Conservation (phyloP, 495 filamentous ascomycete species). For the Margaritispora aquatica region DNA sequence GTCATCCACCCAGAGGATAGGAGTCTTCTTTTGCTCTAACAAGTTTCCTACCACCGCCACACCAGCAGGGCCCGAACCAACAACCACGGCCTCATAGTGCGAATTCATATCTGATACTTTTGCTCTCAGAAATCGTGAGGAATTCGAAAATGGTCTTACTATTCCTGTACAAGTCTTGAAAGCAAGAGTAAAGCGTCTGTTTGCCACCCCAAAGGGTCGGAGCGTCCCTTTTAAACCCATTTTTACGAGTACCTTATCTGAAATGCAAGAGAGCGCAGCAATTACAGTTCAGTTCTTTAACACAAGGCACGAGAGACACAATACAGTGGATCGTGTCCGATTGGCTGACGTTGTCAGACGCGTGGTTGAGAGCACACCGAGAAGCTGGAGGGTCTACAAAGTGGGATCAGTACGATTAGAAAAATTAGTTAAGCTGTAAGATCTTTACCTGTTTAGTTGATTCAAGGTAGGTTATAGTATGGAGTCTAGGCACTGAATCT, state of each 20-base stretch:
- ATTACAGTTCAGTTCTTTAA: neutral
- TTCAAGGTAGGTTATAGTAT: too few species aligned
- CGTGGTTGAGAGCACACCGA: neutral
- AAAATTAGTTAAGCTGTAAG: too few species aligned
- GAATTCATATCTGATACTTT: neutral
- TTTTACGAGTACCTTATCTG: too few species aligned
- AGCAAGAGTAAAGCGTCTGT: neutral
- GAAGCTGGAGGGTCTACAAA: neutral
- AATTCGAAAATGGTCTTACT: neutral
- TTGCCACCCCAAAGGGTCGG: neutral
- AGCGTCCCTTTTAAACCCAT: conserved; percentile 2
- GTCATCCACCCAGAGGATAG: conserved; percentile 50
- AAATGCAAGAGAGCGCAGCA: neutral
- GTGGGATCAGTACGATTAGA: neutral
- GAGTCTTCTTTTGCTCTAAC: conserved; percentile 41
- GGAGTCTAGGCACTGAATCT: too few species aligned
- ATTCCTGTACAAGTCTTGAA: conserved; percentile 2
- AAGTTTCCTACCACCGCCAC: conserved; percentile 51
- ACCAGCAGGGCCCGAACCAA: conserved; percentile 51
- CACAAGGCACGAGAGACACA: neutral
- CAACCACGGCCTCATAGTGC: conserved; percentile 39
- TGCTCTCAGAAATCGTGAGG: neutral
- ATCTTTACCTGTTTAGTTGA: neutral
- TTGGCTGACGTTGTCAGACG: neutral
- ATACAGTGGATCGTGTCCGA: neutral